phyloP scores from a whole-genome alignment of 495 filamentous ascomycete genomes.

The Penicillium robsamsonii region DNA sequence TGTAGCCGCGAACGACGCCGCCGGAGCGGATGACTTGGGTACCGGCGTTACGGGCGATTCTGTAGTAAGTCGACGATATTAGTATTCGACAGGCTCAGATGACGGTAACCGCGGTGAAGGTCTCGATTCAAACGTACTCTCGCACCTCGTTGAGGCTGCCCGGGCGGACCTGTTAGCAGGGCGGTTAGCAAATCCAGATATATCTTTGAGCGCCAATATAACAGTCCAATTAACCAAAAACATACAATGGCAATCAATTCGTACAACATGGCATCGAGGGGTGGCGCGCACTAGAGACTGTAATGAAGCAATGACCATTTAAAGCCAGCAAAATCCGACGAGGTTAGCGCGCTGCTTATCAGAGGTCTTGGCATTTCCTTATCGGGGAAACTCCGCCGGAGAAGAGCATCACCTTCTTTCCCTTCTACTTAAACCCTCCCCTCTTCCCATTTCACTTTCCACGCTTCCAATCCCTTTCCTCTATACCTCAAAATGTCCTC shows the following conservation, averaged over 20 bases:
- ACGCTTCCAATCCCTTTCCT: slow-evolving; percentile 20
- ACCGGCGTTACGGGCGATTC: slow-evolving; percentile 86
- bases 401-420: slow-evolving; percentile 25
- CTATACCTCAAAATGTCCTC: slow-evolving; percentile 36
- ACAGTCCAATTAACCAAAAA: slow-evolving; percentile 14
- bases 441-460: slow-evolving; percentile 23
- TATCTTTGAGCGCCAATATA: neutral
- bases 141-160: slow-evolving; percentile 86
- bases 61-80: slow-evolving; percentile 16
- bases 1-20: slow-evolving; percentile 87
- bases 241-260: slow-evolving; percentile 93
- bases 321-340: slow-evolving; percentile 28
- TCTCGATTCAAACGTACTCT: slow-evolving; percentile 62
- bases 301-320: slow-evolving; percentile 6
- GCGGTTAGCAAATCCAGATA: slow-evolving; percentile 9
- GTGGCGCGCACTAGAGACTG: slow-evolving; percentile 20
- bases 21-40: slow-evolving; percentile 75
- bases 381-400: slow-evolving; percentile 29
- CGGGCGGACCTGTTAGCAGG: slow-evolving; percentile 70
- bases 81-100: slow-evolving; percentile 11
- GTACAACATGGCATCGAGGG: slow-evolving; percentile 73
- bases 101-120: slow-evolving; percentile 3
- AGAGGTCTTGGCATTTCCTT: slow-evolving; percentile 31
- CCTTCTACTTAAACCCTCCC: slow-evolving; percentile 30
- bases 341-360: slow-evolving; percentile 30